A percentile compares a stretch with the other conserved stretches of the same genome.
Evolutionary conservation across 2,329 filamentous ascomycete genomes (phyloP).

Genomic region (Neophaeococcomyces mojaviensis): DNA sequence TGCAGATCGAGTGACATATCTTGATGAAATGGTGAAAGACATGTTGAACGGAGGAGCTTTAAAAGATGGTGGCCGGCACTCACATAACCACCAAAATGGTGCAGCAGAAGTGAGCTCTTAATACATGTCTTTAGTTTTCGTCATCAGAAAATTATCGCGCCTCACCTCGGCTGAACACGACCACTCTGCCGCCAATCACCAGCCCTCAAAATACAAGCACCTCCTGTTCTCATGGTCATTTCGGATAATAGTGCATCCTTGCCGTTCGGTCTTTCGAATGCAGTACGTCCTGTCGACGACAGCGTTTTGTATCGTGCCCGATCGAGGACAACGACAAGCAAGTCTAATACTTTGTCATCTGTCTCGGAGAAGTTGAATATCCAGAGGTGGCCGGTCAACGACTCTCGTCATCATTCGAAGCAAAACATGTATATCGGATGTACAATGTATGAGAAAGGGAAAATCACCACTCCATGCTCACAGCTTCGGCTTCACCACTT

Average conservation of each 20-base stretch:
- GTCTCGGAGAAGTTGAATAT: too few species aligned
- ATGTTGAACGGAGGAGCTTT: not conserved
- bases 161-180: not conserved
- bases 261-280: too few species aligned
- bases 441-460: too few species aligned
- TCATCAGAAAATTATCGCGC: not conserved
- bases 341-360: too few species aligned
- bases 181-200: not conserved
- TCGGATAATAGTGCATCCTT: not conserved
- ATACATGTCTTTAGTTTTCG: not conserved
- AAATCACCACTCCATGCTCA: too few species aligned
- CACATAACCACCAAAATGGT: not conserved
- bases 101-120: not conserved
- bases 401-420: too few species aligned
- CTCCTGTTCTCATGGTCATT: not conserved
- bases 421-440: too few species aligned
- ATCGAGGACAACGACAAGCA: too few species aligned
- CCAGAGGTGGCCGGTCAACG: too few species aligned
- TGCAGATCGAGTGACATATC: not conserved
- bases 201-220: not conserved
- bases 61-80: not conserved
- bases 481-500: constrained; percentile 3
- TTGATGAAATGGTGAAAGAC: not conserved
- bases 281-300: too few species aligned
- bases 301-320: too few species aligned